phyloP scores from a whole-genome alignment of 345 rosid species.

The Lagerstroemia speciosa region DNA sequence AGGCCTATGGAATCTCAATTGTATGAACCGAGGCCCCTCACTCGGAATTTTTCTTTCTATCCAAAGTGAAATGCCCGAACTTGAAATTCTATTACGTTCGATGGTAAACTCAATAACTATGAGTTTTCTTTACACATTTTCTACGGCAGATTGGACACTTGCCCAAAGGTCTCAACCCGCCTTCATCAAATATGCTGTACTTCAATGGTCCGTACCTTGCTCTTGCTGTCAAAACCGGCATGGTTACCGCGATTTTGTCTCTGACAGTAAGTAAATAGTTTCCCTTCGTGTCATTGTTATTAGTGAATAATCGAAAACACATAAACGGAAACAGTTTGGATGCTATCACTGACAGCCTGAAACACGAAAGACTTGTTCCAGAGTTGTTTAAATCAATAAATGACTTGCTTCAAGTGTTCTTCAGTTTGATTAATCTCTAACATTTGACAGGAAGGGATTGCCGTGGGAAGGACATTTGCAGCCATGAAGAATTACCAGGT shows the following conservation, averaged over 20 bases:
- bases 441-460: conserved; percentile 79
- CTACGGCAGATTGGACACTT: conserved; percentile 67
- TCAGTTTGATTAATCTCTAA: neutral
- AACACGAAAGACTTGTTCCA: neutral
- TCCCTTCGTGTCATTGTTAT: neutral
- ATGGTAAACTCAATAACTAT: neutral
- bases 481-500: conserved; percentile 74
- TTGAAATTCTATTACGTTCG: neutral
- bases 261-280: conserved; percentile 57
- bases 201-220: conserved; percentile 51
- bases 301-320: neutral
- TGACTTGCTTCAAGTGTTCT: neutral
- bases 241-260: conserved; percentile 76
- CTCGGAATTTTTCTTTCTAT: neutral
- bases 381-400: neutral
- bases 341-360: too few species aligned
- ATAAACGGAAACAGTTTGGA: neutral
- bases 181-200: conserved; percentile 71
- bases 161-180: conserved; percentile 93
- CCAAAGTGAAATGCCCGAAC: neutral
- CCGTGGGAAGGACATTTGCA: conserved; percentile 99
- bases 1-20: conserved; percentile 51
- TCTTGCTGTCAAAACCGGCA: conserved; percentile 75
- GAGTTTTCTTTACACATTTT: neutral
- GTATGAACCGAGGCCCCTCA: conserved; percentile 35